Conservation (phyloP, 768 basidiomycete genomes). For the Mycena kentingensis region DNA sequence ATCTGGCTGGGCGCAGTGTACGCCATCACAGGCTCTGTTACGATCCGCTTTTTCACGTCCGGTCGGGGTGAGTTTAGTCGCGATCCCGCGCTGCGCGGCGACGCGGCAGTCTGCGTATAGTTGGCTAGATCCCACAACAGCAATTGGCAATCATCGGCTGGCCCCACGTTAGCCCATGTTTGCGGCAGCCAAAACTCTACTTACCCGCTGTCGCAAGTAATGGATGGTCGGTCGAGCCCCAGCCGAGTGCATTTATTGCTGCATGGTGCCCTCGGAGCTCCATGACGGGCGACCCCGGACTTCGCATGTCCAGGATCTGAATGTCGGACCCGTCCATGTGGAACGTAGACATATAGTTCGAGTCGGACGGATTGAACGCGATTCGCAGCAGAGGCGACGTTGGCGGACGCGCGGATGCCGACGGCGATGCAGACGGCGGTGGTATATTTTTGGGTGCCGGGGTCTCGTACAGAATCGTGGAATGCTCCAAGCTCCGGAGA, state of each 20-base stretch:
- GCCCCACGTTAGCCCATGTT: neutral
- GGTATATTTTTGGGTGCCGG: conserved; percentile 75
- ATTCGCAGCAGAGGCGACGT: conserved; percentile 84
- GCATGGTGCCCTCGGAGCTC: conserved; percentile 84
- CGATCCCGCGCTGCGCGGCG: conserved; percentile 70
- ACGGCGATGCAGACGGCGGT: conserved; percentile 57
- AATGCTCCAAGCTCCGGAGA: conserved; percentile 93
- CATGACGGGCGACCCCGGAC: conserved; percentile 92
- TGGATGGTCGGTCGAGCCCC: conserved; percentile 84
- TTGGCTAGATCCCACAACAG: conserved; percentile 86
- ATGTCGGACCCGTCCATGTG: conserved; percentile 90
- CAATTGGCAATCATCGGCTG: conserved; percentile 94
- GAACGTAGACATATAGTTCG: conserved; percentile 96
- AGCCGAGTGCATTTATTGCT: conserved; percentile 84
- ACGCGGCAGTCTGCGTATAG: conserved; percentile 61
- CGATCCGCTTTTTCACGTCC: conserved; percentile 71
- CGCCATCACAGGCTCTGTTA: conserved; percentile 81
- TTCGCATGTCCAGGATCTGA: conserved; percentile 95
- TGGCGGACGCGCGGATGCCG: conserved; percentile 64
- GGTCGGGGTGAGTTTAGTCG: conserved; percentile 80
- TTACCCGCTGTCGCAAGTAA: conserved; percentile 86
- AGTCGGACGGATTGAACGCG: conserved; percentile 87
- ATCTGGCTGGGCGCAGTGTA: conserved; percentile 79
- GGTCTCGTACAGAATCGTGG: conserved; percentile 96
- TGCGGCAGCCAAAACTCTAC: conserved; percentile 23